These are phyloP conservation scores for Phytophthora foliorum DNA, from an alignment of 352 stramenopile genomes.

Conservation along the genomic window DNA sequence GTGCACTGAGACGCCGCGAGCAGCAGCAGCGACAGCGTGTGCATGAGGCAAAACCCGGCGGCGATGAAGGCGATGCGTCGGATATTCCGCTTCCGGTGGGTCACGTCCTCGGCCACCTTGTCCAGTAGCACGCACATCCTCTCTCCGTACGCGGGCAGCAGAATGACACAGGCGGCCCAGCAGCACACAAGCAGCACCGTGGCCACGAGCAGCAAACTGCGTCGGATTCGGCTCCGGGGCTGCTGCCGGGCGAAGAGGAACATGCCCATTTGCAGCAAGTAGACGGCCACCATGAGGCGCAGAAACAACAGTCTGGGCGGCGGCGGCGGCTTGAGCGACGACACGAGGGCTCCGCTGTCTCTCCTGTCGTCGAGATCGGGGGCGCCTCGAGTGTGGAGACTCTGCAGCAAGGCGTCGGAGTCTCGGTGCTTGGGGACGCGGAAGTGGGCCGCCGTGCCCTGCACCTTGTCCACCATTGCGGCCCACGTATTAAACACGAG, in stretches of 20 bases:
- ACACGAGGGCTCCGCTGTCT: constrained; percentile 24
- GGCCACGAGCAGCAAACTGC: constrained; percentile 57
- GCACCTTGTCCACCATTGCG: constrained; percentile 69
- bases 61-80: constrained; percentile 67
- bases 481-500: constrained; percentile 78
- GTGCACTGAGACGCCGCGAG: constrained; percentile 56
- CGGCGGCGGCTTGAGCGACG: constrained; percentile 29
- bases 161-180: constrained; percentile 57
- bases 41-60: constrained; percentile 66
- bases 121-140: constrained; percentile 66
- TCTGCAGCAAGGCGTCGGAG: constrained; percentile 29
- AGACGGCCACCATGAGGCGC: constrained; percentile 56
- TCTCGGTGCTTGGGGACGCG: constrained; percentile 1
- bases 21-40: constrained; percentile 53
- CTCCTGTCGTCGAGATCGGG: constrained; percentile 32
- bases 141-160: constrained; percentile 62
- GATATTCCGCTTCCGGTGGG: constrained; percentile 64
- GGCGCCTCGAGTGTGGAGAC: constrained; percentile 29
- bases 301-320: constrained; percentile 66
- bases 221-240: constrained; percentile 39
- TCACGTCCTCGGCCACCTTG: constrained; percentile 63
- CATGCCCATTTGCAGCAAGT: constrained; percentile 57
- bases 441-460: constrained; percentile 20
- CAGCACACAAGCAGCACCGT: constrained; percentile 58
- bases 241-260: constrained; percentile 51